Base-by-base conservation (phyloP, 257 asterid genomes). In the Knoxia roxburghii region DNA sequence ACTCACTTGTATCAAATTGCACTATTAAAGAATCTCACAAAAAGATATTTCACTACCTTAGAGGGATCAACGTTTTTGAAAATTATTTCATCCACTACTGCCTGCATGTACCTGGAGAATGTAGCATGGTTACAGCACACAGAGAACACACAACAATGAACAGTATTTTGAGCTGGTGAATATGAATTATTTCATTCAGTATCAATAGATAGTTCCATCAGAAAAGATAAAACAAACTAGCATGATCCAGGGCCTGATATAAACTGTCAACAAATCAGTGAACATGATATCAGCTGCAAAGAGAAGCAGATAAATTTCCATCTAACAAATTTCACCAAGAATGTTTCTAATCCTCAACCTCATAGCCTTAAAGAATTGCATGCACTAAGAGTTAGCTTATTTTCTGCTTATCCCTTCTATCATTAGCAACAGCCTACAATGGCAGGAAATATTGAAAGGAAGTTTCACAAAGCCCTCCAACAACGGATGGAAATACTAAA, bases 91-190 rank as follows among this genome's bases (percentile, higher is more conserved):
- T 89, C 87, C 50, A 83, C 89, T 75, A 88, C 96, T 62, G 96
- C 99, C 84, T 94, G 99, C 92, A 94, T 94, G 87, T 88, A 90
- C 86, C 99, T 93, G 73, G 33, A 6, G 29, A 6, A 64, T 24
- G 56, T 32, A 20, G 23, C 12, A 4, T 6, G 18, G 17, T 33
- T 52, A 62, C 15, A 40, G 45, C n/a, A 52, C 41, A 13, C 7
- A 60, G 45, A 59, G 26, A 43, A 40, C 29, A 40, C 17, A 40
- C 26, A 43, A 63, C 58, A 30, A 39, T 26, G 12, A 63, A 54
- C 65, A 21, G 52, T 7, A 54, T 20, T 5, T 21, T 54, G 20
- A 10, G 24, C 2, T 21, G 39, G 20, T 33, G 43, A 29, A 35
- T 32, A 21, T 17, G 39, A 27, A 55, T 40, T 4, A 57, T 20